Conservation (phyloP, 768 basidiomycete genomes). For the Amanita muscaria region DNA sequence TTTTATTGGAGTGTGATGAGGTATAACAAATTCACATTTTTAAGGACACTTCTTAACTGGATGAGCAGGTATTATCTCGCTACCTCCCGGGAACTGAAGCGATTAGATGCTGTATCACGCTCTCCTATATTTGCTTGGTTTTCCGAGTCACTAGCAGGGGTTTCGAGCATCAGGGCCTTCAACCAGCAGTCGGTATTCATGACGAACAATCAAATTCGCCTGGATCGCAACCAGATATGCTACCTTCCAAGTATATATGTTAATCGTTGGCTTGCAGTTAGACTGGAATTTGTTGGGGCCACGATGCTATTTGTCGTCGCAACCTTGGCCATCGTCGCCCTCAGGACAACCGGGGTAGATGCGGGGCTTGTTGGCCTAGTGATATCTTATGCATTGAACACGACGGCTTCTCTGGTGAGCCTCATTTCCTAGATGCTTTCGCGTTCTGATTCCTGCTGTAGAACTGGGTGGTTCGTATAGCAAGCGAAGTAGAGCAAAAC, state of each 20-base stretch:
- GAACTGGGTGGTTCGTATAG: constrained; percentile 79
- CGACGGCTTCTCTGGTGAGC: constrained; percentile 74
- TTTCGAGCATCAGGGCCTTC: constrained; percentile 81
- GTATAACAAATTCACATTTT: constrained; percentile 30
- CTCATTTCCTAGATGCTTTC: too few relatives aligned
- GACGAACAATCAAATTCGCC: constrained; percentile 56
- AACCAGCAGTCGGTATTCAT: constrained; percentile 61
- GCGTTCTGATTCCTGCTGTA: constrained; percentile 19
- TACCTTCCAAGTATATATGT: constrained; percentile 63
- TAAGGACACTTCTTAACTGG: not conserved
- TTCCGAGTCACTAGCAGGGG: constrained; percentile 64
- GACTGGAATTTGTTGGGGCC: constrained; percentile 79
- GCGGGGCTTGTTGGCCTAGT: constrained; percentile 85
- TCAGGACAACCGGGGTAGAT: constrained; percentile 73
- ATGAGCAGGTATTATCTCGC: constrained; percentile 70
- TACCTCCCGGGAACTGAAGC: constrained; percentile 81
- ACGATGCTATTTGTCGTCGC: constrained; percentile 72
- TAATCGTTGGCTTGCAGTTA: constrained; percentile 78
- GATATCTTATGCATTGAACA: constrained; percentile 75
- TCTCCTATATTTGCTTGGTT: constrained; percentile 91
- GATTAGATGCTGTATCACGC: constrained; percentile 79
- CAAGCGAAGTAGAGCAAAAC: constrained; percentile 86
- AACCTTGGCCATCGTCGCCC: constrained; percentile 52
- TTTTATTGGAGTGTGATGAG: constrained; percentile 76
- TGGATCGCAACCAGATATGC: constrained; percentile 83